Percentiles rank a stretch among this genome's conserved stretches.
Evolutionary conservation across 2,329 filamentous ascomycete genomes (phyloP).

Genomic region (Ophiostoma pallidulum): DNA sequence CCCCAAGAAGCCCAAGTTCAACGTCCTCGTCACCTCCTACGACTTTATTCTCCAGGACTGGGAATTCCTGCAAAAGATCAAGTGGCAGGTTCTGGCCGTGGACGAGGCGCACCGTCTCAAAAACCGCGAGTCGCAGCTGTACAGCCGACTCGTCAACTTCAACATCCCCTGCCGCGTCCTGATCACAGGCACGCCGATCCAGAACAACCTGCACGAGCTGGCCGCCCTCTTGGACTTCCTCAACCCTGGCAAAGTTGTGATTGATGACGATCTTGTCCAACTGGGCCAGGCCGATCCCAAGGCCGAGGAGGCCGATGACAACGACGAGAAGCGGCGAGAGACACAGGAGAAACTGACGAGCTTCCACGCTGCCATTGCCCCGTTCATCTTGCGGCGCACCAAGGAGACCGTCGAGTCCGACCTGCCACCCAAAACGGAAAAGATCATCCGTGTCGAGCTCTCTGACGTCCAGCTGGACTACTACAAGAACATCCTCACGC

Average conservation of each 20-base stretch:
- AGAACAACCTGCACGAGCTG: constrained; percentile 90
- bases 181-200: constrained; percentile 94
- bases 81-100: constrained; percentile 95
- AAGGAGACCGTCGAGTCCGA: constrained; percentile 98
- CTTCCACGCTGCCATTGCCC: constrained; percentile 77
- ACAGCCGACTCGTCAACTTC: constrained; percentile 75
- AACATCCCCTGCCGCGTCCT: constrained; percentile 80
- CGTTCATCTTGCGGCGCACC: constrained; percentile 88
- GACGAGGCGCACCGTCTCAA: constrained; percentile 96
- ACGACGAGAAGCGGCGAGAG: constrained; percentile 49
- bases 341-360: constrained; percentile 81
- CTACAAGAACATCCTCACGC: constrained; percentile 96
- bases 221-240: constrained; percentile 91
- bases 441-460: constrained; percentile 95
- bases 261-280: constrained; percentile 82
- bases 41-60: constrained; percentile 89
- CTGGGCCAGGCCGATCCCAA: constrained; percentile 43
- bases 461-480: constrained; percentile 95
- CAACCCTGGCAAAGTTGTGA: constrained; percentile 85
- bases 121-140: constrained; percentile 90
- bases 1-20: constrained; percentile 84
- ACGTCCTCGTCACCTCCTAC: constrained; percentile 95
- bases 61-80: constrained; percentile 76
- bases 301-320: constrained; percentile 23
- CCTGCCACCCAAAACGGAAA: constrained; percentile 92